These are phyloP conservation scores for Mesembryanthemum crystallinum DNA, from an alignment of 148 eudicot genomes.

Conservation along the genomic window DNA sequence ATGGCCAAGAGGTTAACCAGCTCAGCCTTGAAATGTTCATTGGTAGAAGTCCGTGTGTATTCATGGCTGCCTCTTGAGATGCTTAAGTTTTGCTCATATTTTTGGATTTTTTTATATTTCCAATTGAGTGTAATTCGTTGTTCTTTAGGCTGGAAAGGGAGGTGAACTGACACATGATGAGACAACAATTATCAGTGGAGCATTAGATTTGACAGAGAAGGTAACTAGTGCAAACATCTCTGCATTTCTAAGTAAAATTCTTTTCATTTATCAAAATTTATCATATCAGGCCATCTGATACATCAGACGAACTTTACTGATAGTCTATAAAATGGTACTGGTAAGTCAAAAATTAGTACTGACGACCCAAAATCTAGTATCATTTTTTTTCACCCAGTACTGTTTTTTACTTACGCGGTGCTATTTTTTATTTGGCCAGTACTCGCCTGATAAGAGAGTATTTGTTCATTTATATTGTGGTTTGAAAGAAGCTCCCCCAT, in stretches of 20 bases:
- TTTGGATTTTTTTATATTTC: background rate
- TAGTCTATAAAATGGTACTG: too few species aligned
- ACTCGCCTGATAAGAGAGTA: too few species aligned
- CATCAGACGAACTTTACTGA: too few species aligned
- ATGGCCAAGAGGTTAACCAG: constrained; percentile 65
- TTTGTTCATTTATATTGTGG: too few species aligned
- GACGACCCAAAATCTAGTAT: too few species aligned
- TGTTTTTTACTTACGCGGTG: too few species aligned
- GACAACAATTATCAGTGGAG: constrained; percentile 97
- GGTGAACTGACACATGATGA: constrained; percentile 98
- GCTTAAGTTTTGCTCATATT: background rate
- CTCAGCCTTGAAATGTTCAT: background rate
- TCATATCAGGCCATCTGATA: too few species aligned
- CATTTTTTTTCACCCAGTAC: too few species aligned
- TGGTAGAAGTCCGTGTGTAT: background rate
- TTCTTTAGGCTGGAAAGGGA: constrained; percentile 81
- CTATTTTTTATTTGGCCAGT: too few species aligned
- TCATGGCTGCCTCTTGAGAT: background rate
- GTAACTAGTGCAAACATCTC: constrained; percentile 19
- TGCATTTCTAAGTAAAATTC: background rate
- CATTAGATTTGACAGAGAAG: constrained; percentile 71
- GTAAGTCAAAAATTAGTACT: too few species aligned
- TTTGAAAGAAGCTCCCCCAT: too few species aligned
- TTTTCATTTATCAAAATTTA: too few species aligned
- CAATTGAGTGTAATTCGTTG: background rate